A percentile compares a stretch with the other conserved stretches of the same genome.
phyloP scores from a whole-genome alignment of 257 asterid genomes.

The Gentiana dahurica region DNA sequence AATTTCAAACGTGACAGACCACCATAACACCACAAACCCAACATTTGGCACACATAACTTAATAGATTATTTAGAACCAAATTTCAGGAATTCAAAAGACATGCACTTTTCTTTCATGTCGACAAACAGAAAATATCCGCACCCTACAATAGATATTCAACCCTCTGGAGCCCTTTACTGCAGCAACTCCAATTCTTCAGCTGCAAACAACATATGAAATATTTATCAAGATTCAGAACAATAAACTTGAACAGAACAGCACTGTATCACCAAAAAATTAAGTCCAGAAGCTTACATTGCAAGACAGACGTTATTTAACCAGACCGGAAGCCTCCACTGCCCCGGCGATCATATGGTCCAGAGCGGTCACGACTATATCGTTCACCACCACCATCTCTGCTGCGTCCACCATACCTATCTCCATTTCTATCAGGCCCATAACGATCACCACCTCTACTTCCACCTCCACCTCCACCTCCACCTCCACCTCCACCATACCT shows the following conservation, averaged over 20 bases:
- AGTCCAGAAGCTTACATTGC: neutral
- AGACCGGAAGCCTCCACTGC: conserved; percentile 42
- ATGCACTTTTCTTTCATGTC: conserved; percentile 24
- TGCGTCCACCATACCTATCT: conserved; percentile 57
- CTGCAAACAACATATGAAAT: conserved; percentile 21
- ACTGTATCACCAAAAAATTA: neutral
- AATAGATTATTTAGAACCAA: conserved; percentile 39
- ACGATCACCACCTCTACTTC: conserved; percentile 46
- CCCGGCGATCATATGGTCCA: conserved; percentile 88
- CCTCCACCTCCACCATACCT: conserved; percentile 51
- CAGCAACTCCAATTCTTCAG: conserved; percentile 28
- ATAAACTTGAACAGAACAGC: neutral
- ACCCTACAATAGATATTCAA: conserved; percentile 7
- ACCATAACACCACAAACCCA: conserved; percentile 35
- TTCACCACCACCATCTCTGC: conserved; percentile 60
- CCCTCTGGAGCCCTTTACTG: conserved; percentile 22
- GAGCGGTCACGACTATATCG: conserved; percentile 73
- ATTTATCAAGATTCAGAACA: conserved; percentile 4
- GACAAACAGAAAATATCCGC: conserved; percentile 18
- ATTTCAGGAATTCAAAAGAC: conserved; percentile 35
- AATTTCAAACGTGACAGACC: conserved; percentile 41
- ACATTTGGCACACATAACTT: conserved; percentile 46
- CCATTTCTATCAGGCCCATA: conserved; percentile 86
- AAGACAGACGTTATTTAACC: conserved; percentile 13
- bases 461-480: conserved; percentile 24